These are phyloP conservation scores for Cladosporium sp. DNA, from an alignment of 2,329 filamentous ascomycete genomes.

Conservation along the genomic window DNA sequence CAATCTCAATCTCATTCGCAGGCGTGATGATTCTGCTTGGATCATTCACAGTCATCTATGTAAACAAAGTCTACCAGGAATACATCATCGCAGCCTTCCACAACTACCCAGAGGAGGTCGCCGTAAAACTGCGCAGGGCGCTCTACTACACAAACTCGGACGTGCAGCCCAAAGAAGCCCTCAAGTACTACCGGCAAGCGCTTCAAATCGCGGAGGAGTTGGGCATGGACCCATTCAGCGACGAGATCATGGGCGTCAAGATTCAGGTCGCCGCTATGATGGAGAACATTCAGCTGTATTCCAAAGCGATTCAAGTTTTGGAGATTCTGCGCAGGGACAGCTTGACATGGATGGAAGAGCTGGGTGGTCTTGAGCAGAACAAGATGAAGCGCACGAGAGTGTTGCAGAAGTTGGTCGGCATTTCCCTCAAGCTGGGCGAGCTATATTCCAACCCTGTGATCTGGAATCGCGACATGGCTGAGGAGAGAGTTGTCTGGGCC, in stretches of 20 bases:
- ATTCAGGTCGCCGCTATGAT: slow-evolving; percentile 76
- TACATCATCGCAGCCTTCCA: slow-evolving; percentile 48
- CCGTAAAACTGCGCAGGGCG: slow-evolving; percentile 74
- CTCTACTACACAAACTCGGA: slow-evolving; percentile 80
- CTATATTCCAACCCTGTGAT: slow-evolving; percentile 76
- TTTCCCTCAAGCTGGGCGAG: slow-evolving; percentile 79
- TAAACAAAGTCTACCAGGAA: slow-evolving; percentile 44
- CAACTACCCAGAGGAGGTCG: slow-evolving; percentile 65
- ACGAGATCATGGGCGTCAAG: slow-evolving; percentile 86
- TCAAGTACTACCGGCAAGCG: slow-evolving; percentile 79
- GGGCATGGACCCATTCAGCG: slow-evolving; percentile 80
- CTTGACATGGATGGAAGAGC: slow-evolving; percentile 45
- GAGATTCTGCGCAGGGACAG: slow-evolving; percentile 72
- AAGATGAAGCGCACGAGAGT: slow-evolving; percentile 59
- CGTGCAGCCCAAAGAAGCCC: slow-evolving; percentile 68
- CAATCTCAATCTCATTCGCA: slow-evolving; percentile 16
- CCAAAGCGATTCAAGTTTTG: slow-evolving; percentile 69
- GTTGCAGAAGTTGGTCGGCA: slow-evolving; percentile 68
- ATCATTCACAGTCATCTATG: slow-evolving; percentile 38
- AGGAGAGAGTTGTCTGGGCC: slow-evolving; percentile 72
- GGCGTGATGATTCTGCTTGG: slow-evolving; percentile 33
- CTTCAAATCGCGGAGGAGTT: slow-evolving; percentile 68
- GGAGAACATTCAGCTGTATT: slow-evolving; percentile 68
- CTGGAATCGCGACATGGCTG: slow-evolving; percentile 67
- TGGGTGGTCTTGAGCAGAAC: slow-evolving; percentile 38